Conservation (phyloP, 2,329 filamentous ascomycete species). For the Sclerotinia glacialis region DNA sequence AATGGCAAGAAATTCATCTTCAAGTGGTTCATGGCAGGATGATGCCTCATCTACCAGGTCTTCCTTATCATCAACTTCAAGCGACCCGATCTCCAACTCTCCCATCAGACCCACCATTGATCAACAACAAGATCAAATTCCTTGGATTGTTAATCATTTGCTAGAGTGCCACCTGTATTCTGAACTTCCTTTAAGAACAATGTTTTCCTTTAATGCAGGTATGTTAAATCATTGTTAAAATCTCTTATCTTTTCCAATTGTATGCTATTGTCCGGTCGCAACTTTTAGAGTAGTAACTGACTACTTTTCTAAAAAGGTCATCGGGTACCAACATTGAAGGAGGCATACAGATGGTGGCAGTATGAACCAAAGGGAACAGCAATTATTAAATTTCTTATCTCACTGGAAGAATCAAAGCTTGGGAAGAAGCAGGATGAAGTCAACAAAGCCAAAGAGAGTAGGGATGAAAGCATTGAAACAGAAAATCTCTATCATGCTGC, state of each 20-base stretch:
- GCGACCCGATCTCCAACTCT: constrained; percentile 1
- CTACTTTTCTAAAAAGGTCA: constrained; percentile 25
- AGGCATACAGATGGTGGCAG: constrained; percentile 34
- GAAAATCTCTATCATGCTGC: constrained; percentile 13
- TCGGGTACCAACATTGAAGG: constrained; percentile 29
- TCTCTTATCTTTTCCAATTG: background rate
- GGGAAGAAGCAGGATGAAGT: constrained; percentile 9
- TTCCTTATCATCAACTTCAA: constrained; percentile 16
- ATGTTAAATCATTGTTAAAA: constrained; percentile 11
- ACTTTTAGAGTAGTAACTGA: background rate
- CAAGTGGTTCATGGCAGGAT: constrained; percentile 4
- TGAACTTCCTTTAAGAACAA: constrained; percentile 33
- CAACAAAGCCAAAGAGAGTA: background rate
- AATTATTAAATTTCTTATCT: constrained; percentile 30
- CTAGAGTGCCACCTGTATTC: constrained; percentile 25
- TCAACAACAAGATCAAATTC: constrained; percentile 19
- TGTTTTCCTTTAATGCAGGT: constrained; percentile 37
- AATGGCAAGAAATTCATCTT: constrained; percentile 8
- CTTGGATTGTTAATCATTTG: constrained; percentile 35
- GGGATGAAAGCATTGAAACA: background rate
- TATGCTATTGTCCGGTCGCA: too few relatives aligned
- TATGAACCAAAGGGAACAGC: constrained; percentile 30
- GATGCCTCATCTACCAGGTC: constrained; percentile 1
- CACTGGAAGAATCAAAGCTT: constrained; percentile 24
- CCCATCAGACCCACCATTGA: constrained; percentile 21